A percentile compares a stretch with the other conserved stretches of the same genome.
These are phyloP conservation scores for Cephaloascus fragrans DNA, from an alignment of 805 yeast genomes.

Conservation along the genomic window DNA sequence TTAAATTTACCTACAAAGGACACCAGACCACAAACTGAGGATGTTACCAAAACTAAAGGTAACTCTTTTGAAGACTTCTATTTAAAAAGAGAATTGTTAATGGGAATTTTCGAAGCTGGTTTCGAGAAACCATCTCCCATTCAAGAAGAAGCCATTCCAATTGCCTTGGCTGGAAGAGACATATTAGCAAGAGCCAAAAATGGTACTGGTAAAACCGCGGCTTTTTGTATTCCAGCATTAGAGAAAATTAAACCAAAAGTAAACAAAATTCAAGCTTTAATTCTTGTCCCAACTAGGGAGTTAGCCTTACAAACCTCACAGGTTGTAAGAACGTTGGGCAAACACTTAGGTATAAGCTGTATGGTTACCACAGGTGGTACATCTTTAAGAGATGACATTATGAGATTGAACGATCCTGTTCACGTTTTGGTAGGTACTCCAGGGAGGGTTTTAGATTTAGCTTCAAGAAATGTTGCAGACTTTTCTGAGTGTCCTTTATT, in stretches of 20 bases:
- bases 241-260: constrained; percentile 81
- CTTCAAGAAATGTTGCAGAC: constrained; percentile 80
- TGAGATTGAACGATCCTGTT: constrained; percentile 87
- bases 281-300: constrained; percentile 96
- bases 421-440: constrained; percentile 96
- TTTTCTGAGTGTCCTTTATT: constrained; percentile 78
- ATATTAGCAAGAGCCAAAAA: constrained; percentile 95
- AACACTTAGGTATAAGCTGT: constrained; percentile 83
- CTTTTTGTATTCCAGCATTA: constrained; percentile 88
- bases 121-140: constrained; percentile 97
- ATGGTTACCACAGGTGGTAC: constrained; percentile 99
- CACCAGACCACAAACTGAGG: constrained; percentile 94
- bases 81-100: constrained; percentile 83
- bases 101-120: constrained; percentile 99
- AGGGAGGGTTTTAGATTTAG: constrained; percentile 92
- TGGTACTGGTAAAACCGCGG: constrained; percentile 98
- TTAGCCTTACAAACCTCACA: constrained; percentile 96
- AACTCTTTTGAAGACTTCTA: constrained; percentile 86
- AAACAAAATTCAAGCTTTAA: constrained; percentile 81
- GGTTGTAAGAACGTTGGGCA: constrained; percentile 91
- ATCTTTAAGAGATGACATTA: constrained; percentile 82
- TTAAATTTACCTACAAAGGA: constrained; percentile 77
- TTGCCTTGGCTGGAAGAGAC: constrained; percentile 91
- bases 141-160: constrained; percentile 95
- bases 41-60: constrained; percentile 87